Evolutionary conservation across 345 rosid species (phyloP).

Genomic region (Reutealis trisperma): DNA sequence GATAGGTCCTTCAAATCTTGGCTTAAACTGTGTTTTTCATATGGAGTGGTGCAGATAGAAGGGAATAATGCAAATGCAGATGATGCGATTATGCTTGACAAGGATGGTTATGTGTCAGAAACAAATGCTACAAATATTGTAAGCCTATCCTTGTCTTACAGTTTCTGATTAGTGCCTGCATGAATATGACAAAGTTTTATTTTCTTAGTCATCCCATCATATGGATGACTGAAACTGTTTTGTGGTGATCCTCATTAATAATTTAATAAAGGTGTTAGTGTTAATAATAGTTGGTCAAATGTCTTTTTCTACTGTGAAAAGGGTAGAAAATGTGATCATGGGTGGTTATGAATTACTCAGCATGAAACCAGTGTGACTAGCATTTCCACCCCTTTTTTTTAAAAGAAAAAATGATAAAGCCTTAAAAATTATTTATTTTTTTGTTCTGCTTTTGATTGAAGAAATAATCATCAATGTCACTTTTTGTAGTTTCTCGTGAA

Average conservation of each 20-base stretch:
- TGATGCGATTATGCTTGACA: constrained; percentile 93
- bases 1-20: neutral
- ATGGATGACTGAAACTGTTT: neutral
- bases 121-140: constrained; percentile 94
- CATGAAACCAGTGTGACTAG: neutral
- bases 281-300: neutral
- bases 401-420: too few relatives aligned
- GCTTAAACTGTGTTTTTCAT: neutral
- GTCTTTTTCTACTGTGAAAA: neutral
- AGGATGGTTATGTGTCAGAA: constrained; percentile 89
- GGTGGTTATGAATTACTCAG: neutral
- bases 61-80: constrained; percentile 71
- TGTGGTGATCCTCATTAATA: neutral
- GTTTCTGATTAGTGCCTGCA: neutral
- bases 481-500: constrained; percentile 73
- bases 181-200: neutral
- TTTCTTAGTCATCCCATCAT: neutral
- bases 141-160: constrained; percentile 32
- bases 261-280: neutral
- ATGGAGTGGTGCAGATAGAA: constrained; percentile 58
- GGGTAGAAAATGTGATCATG: neutral
- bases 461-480: constrained; percentile 7
- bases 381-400: neutral
- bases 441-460: neutral
- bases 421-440: constrained; percentile 11